Evolutionary conservation across 768 basidiomycete genomes (phyloP), one percentile per base, ranked within the genome.

Genomic region (Cytidiella melzeri): DNA sequence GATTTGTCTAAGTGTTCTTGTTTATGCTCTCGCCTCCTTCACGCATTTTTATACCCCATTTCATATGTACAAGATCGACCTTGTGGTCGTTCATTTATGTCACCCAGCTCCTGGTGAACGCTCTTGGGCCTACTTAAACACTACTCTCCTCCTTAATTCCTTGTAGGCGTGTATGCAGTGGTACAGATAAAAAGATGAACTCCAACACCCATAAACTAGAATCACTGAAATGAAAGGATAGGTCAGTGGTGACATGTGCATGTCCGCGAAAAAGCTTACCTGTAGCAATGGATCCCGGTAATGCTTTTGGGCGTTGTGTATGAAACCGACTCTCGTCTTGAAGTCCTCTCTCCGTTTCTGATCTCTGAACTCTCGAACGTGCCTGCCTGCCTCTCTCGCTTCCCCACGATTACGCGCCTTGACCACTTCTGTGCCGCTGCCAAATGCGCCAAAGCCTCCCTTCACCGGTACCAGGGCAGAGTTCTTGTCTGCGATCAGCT

Each of bases 401-500:
- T 98, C 95, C 2, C 96, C 96, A n/a, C 76, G 77, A 70, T 98
- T 98, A 45, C 92, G 76, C 19, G 92, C 95, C 64, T 85, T 90
- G 53, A 97, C 78, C 9, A 93, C 86, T 26, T 91, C 80, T 6
- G 78, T 83, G 1, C 91, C 92, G 9, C 69, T 69, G 1, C 94
- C 94, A 60, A 75, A 93, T 2, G 90, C 91, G 21, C 94, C 93
- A 53, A 82, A 91, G 1, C 89, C 93, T 30, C 90, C 93, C 57
- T 75, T 84, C 11, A 81, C 70, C 0, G 95, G 91, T 1, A 99
- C 83, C 37, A 98, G 74, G 0, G 85, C 87, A 0, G 84, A 80
- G 58, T 91, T 84, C 61, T 87, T 92, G 64, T 94, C 91, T 1
- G 80, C 79, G 9, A 95, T 70, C 24, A 91, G 71, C 45, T 79